Evolutionary conservation across 169 alveolate species (phyloP).

Genomic region (Eimeria tenella): DNA sequence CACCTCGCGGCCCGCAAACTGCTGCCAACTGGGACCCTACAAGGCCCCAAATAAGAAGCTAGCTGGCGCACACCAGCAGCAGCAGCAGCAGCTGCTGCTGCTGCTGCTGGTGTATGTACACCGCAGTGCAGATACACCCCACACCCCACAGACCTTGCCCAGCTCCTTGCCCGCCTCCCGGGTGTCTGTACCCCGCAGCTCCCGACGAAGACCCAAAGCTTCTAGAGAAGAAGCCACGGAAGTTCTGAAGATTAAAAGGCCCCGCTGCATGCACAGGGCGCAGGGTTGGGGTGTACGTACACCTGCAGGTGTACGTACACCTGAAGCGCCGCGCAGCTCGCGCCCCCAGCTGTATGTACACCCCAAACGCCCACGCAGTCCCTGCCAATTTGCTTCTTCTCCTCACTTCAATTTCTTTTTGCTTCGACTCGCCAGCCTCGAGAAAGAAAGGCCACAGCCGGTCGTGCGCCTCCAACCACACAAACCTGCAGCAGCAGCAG

Average conservation of each 20-base stretch:
- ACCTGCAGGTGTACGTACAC: too few relatives aligned
- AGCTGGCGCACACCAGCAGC: too few relatives aligned
- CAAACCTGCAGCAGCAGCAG: constrained; percentile 41
- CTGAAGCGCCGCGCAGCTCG: too few relatives aligned
- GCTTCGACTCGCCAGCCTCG: constrained; percentile 17
- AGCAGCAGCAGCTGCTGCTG: too few relatives aligned
- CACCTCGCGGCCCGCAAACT: too few relatives aligned
- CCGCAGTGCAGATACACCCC: too few relatives aligned
- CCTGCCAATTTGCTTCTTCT: too few relatives aligned
- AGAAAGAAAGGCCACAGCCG: constrained; percentile 47
- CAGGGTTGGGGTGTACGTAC: not conserved
- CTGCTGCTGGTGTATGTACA: not conserved
- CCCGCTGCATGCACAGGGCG: constrained; percentile 26
- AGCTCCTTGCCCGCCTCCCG: constrained; percentile 21
- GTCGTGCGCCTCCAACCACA: constrained; percentile 51
- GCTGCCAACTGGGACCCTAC: too few relatives aligned
- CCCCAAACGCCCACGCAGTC: too few relatives aligned
- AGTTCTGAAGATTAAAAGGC: not conserved
- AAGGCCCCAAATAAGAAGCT: not conserved
- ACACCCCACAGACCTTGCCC: constrained; percentile 26
- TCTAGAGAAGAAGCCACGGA: not conserved
- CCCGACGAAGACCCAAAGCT: constrained; percentile 29
- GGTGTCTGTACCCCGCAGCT: constrained; percentile 5
- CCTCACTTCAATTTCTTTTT: constrained; percentile 6
- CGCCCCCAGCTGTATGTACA: too few relatives aligned